phyloP scores from a whole-genome alignment of 176 grass and related monocot genomes.

The Oryza meridionalis region DNA sequence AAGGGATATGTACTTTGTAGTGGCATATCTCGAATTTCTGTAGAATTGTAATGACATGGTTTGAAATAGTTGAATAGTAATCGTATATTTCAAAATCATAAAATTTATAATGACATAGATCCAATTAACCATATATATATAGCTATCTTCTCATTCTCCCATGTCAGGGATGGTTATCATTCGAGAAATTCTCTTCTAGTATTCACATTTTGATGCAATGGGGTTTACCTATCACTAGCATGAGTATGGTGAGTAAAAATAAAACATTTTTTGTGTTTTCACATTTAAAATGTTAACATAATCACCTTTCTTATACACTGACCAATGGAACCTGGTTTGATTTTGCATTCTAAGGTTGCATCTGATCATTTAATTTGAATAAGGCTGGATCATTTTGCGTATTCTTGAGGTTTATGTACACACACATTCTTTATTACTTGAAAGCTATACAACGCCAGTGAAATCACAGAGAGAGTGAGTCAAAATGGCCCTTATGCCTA shows the following conservation, averaged over 20 bases:
- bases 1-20: too few relatives aligned
- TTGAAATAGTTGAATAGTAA: too few relatives aligned
- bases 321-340: not conserved
- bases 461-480: not conserved
- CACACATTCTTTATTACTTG: conserved; percentile 26
- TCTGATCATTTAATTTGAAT: conserved; percentile 16
- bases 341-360: conserved; percentile 29
- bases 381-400: not conserved
- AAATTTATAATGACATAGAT: too few relatives aligned
- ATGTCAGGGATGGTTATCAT: not conserved
- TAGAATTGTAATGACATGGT: too few relatives aligned
- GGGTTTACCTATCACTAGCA: conserved; percentile 1
- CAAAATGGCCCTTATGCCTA: not conserved
- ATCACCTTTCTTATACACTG: not conserved
- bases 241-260: not conserved
- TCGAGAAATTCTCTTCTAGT: conserved; percentile 3
- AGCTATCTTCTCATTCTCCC: not conserved
- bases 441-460: not conserved
- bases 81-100: too few relatives aligned
- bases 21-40: too few relatives aligned
- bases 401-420: conserved; percentile 14
- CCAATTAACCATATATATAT: not conserved
- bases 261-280: not conserved
- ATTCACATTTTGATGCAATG: conserved; percentile 18
- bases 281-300: conserved; percentile 8